A percentile compares a stretch with the other conserved stretches of the same genome.
Conservation (phyloP, 495 filamentous ascomycete species). For the Podospora pseudopauciseta region DNA sequence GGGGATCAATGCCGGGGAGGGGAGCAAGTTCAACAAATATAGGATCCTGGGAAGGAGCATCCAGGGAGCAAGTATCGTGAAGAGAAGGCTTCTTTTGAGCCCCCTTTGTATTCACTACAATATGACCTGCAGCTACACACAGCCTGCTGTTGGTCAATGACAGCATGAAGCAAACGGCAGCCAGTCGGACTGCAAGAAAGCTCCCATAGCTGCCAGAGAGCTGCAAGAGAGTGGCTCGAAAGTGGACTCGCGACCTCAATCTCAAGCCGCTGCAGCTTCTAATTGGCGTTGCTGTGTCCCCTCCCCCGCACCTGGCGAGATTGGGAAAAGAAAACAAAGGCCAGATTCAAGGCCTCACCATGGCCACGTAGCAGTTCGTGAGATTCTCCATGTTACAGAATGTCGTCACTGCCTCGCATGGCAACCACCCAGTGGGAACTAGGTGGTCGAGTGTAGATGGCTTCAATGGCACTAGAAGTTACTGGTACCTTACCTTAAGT, state of each 20-base stretch:
- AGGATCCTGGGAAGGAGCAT: background rate
- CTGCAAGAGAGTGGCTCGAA: slow-evolving; percentile 11
- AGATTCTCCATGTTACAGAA: background rate
- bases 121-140: background rate
- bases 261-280: slow-evolving; percentile 5
- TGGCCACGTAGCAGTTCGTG: background rate
- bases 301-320: slow-evolving; percentile 8
- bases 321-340: slow-evolving; percentile 15
- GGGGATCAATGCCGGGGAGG: background rate
- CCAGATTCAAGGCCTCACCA: background rate
- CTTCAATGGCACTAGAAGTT: background rate
- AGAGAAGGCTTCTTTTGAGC: background rate
- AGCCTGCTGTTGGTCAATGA: background rate
- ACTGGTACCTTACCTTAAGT: background rate
- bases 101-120: background rate
- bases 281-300: slow-evolving; percentile 18
- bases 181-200: background rate
- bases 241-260: slow-evolving; percentile 1
- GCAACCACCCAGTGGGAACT: background rate
- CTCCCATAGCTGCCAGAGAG: background rate
- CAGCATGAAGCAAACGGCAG: background rate
- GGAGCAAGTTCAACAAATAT: background rate
- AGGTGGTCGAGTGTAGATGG: no score
- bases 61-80: background rate
- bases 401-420: background rate